Evolutionary conservation across 2,329 filamentous ascomycete genomes (phyloP).

Genomic region (Stachybotrys chlorohalonatus): DNA sequence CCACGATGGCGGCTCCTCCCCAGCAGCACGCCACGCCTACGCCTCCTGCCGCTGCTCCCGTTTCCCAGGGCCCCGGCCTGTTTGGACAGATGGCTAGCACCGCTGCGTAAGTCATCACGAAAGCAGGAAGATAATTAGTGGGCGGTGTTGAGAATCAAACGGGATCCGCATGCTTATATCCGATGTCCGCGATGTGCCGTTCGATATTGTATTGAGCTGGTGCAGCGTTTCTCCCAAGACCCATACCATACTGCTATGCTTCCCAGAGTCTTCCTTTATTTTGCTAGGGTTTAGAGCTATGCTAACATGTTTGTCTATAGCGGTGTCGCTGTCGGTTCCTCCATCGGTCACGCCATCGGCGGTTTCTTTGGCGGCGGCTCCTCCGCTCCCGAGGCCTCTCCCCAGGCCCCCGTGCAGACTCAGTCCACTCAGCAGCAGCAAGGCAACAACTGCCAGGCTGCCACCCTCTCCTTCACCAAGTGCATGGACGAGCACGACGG

Average conservation of each 20-base stretch:
- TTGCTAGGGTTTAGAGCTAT: not conserved
- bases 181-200: not conserved
- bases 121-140: not conserved
- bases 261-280: not conserved
- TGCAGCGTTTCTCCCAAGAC: too few relatives aligned
- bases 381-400: slow-evolving; percentile 36
- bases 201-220: not conserved
- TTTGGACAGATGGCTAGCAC: slow-evolving; percentile 97
- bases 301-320: slow-evolving; percentile 34
- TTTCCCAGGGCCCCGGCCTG: slow-evolving; percentile 67
- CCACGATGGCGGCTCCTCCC: slow-evolving; percentile 51
- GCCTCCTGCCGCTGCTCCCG: slow-evolving; percentile 21
- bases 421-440: slow-evolving; percentile 35
- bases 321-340: slow-evolving; percentile 92
- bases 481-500: slow-evolving; percentile 95
- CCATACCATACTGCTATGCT: too few relatives aligned
- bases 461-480: slow-evolving; percentile 79
- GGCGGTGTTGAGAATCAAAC: not conserved
- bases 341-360: slow-evolving; percentile 89
- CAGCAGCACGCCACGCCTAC: slow-evolving; percentile 22
- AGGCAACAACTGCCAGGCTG: slow-evolving; percentile 62
- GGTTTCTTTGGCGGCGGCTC: slow-evolving; percentile 73
- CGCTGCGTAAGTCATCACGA: slow-evolving; percentile 67
- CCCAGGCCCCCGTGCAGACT: slow-evolving; percentile 41
- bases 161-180: not conserved